These are phyloP conservation scores for Tetragonia tetragonoides DNA, from an alignment of 148 eudicot species.

Conservation along the genomic window DNA sequence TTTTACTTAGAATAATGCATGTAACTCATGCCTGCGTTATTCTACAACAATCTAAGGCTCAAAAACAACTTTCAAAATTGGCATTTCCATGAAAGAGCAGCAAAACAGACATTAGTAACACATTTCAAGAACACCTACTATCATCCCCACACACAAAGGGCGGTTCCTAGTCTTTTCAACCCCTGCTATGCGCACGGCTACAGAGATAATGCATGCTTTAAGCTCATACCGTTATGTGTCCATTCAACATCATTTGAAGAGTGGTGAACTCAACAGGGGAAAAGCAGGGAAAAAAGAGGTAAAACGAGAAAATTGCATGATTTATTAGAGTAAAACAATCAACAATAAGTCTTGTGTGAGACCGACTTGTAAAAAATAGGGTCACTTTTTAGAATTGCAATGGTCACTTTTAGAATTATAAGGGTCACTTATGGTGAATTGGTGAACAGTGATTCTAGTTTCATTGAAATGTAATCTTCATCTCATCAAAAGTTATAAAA, in stretches of 20 bases:
- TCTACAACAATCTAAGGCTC: neutral
- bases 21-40: too few species aligned
- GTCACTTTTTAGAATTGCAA: too few species aligned
- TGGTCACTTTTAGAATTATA: too few species aligned
- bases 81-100: constrained; percentile 1
- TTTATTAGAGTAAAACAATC: too few species aligned
- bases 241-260: constrained; percentile 15
- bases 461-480: too few species aligned
- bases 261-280: neutral
- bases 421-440: too few species aligned
- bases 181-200: neutral
- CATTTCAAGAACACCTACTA: constrained; percentile 12
- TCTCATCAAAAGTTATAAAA: too few species aligned
- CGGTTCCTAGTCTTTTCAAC: constrained; percentile 18
- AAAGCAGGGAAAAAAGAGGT: neutral
- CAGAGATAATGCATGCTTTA: neutral
- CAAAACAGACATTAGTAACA: constrained; percentile 8
- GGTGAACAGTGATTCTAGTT: too few species aligned
- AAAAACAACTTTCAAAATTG: neutral
- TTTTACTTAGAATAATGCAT: too few species aligned
- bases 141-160: neutral
- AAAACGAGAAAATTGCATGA: too few species aligned
- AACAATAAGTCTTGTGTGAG: too few species aligned
- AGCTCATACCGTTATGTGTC: constrained; percentile 22
- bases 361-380: too few species aligned